Percentiles rank a stretch among this genome's conserved stretches.
Evolutionary conservation across 2,329 filamentous ascomycete species (phyloP).

Genomic region (Talaromyces sp.): DNA sequence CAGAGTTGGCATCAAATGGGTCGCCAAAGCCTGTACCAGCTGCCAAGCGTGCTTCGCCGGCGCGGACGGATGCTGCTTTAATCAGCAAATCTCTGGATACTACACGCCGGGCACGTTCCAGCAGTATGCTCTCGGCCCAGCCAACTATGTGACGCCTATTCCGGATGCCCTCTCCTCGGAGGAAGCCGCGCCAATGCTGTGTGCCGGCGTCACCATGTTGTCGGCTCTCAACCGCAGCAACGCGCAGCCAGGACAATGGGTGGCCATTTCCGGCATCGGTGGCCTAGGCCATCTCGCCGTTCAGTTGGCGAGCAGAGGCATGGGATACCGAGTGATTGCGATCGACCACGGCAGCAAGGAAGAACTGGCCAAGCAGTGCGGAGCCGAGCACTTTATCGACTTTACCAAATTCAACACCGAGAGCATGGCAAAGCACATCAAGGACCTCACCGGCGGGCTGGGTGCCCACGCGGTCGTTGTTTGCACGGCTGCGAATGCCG

Average conservation of each 20-base stretch:
- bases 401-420: constrained; percentile 47
- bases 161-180: constrained; percentile 57
- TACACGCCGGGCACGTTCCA: constrained; percentile 69
- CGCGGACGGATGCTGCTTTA: constrained; percentile 51
- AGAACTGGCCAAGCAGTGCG: constrained; percentile 52
- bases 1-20: constrained; percentile 67
- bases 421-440: constrained; percentile 52
- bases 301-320: constrained; percentile 57
- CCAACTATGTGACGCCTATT: constrained; percentile 66
- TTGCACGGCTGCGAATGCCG: constrained; percentile 46
- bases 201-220: constrained; percentile 65
- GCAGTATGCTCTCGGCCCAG: constrained; percentile 60
- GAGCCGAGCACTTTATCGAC: constrained; percentile 63
- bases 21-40: constrained; percentile 52
- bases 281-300: constrained; percentile 61
- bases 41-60: constrained; percentile 52
- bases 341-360: constrained; percentile 62
- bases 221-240: constrained; percentile 58
- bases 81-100: constrained; percentile 59
- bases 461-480: constrained; percentile 60
- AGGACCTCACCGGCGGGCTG: constrained; percentile 51
- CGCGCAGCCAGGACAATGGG: constrained; percentile 55
- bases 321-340: constrained; percentile 61
- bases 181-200: constrained; percentile 62
- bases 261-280: constrained; percentile 57